Base-by-base conservation (phyloP, 164 flowering plant genomes). In the Warburgia ugandensis region DNA sequence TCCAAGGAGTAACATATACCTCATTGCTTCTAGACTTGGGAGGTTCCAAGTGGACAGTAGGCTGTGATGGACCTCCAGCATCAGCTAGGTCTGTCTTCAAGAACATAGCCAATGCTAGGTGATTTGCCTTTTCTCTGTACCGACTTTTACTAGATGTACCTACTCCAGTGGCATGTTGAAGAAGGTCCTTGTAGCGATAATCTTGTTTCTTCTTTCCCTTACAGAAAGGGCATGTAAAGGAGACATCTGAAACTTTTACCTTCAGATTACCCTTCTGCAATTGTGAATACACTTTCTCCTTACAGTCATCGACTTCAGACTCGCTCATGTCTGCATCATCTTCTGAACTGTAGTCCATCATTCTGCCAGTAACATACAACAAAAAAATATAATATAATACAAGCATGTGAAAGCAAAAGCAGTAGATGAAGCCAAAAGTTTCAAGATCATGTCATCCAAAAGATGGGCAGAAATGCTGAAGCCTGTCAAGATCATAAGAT, bases 151-250 rank as follows among this genome's bases (percentile, higher is more conserved):
- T 85, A 2, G 71, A 41, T 6, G 94, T 78, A 37, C 84, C 73
- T 55, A 86, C 74, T 6, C 79, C 86, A 61, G 76, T 55, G 19
- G 99, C 92, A 71, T 88, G 99, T 58, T 88, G 94, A 30, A 86
- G 66, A 43, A 92, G 72, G 1, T 92, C 97, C 55, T 73, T 82
- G 44, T 76, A 73, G 0, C 22, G 56, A 42, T 59, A 86, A 43
- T 75, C 78, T 27, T 60, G 59, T 58, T 79, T 84, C 50, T 59
- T 80, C 64, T 82, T 89, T 46, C 75, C 79, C 16, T 71, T 66
- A 51, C 99, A 92, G 61, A 60, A 92, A 1, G 95, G 99, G 52
- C 99, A 92, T 28, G 65, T 47, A 48, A 68, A 82, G 7, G 61
- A 56, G 30, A 44, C 69, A 17, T 75, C 80, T 22, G 84, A 60